Conservation (phyloP, 75 land plant species). For the Adiantum capillusveneris region DNA sequence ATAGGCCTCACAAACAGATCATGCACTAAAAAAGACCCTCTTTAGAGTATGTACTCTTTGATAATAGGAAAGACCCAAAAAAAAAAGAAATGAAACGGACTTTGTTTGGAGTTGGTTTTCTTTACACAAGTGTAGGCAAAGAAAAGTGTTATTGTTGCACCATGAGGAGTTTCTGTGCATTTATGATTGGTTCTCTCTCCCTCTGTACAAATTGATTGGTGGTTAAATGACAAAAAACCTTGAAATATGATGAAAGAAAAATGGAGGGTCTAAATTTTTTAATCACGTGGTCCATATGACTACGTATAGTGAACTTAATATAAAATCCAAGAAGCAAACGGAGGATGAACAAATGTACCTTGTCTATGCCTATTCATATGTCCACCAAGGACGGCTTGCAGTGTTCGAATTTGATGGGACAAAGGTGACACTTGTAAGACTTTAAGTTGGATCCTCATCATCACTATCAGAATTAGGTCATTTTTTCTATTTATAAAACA, state of each 20-base stretch:
- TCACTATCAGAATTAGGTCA: not conserved
- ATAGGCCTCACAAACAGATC: too few species aligned
- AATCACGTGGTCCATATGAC: not conserved
- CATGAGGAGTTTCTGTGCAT: conserved; percentile 18
- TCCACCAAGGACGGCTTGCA: conserved; percentile 87
- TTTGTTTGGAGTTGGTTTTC: not conserved
- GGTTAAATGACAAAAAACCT: not conserved
- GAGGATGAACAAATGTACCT: conserved; percentile 32
- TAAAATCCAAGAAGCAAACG: not conserved
- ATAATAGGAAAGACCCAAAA: not conserved
- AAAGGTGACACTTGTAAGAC: conserved; percentile 70
- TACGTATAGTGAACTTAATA: not conserved
- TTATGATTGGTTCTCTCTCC: conserved; percentile 19
- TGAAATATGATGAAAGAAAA: not conserved
- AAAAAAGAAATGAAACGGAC: not conserved
- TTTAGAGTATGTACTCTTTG: not conserved
- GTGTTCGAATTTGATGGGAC: conserved; percentile 86
- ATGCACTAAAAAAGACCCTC: not conserved
- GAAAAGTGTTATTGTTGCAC: conserved; percentile 19
- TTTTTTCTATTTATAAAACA: conserved; percentile 14
- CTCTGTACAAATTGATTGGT: conserved; percentile 1
- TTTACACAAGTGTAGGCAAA: not conserved
- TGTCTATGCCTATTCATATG: conserved; percentile 95
- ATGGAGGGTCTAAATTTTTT: not conserved
- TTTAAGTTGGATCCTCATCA: conserved; percentile 6